These are phyloP conservation scores for Basidiobolus meristosporus DNA, from an alignment of 371 early-diverging fungal genomes.

Conservation along the genomic window DNA sequence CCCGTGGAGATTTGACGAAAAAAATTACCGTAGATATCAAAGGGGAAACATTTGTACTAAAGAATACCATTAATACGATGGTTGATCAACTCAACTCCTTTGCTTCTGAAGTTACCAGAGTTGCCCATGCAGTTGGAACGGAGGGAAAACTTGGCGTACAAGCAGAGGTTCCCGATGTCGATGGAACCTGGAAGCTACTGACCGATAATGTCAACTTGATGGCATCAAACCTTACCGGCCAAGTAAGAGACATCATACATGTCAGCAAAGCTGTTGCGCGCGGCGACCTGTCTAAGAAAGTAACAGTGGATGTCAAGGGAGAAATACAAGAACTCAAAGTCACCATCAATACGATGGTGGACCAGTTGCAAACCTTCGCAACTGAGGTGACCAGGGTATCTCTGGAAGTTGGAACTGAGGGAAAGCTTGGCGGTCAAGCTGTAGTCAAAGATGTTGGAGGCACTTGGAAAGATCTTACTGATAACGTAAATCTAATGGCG, in stretches of 20 bases:
- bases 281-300: conserved; percentile 46
- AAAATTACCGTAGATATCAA: conserved; percentile 40
- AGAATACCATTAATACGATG: conserved; percentile 52
- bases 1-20: conserved; percentile 43
- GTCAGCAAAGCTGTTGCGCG: conserved; percentile 47
- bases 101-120: conserved; percentile 24
- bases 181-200: conserved; percentile 30
- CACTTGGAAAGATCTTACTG: conserved; percentile 29
- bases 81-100: conserved; percentile 23
- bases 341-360: conserved; percentile 47
- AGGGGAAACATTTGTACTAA: conserved; percentile 44
- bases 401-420: conserved; percentile 29
- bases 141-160: conserved; percentile 23
- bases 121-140: conserved; percentile 32
- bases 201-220: conserved; percentile 34
- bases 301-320: conserved; percentile 42
- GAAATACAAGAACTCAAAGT: conserved; percentile 43
- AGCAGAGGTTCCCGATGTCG: conserved; percentile 19
- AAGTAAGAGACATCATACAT: conserved; percentile 47
- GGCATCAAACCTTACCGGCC: too few species aligned
- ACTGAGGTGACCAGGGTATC: conserved; percentile 30
- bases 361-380: conserved; percentile 19
- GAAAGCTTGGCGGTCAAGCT: conserved; percentile 20
- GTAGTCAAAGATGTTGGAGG: conserved; percentile 23
- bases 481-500: conserved; percentile 37